Base-by-base conservation (phyloP, 352 stramenopile genomes). In the Phytophthora hybrid region DNA sequence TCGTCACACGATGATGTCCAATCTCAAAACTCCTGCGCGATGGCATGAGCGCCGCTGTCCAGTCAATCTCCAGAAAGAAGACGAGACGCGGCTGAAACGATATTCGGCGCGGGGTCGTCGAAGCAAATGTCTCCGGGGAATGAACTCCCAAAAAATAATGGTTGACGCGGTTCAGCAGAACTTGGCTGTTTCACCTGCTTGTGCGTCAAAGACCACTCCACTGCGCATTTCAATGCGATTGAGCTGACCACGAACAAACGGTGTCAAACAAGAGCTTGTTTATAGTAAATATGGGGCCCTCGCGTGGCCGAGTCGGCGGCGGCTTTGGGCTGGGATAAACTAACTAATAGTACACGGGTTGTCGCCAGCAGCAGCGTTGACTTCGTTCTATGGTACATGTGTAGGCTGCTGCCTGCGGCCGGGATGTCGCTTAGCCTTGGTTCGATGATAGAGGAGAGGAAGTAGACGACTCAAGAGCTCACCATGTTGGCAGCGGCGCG, bases 341-440 rank as follows among this genome's bases (percentile, higher is more conserved):
- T 79, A 74, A 71, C 53, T 79, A 69, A 70, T 80, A 56, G 69
- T 80, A 80, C 73, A 80, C 61, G 73, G 52, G 62, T n/a, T 60
- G 57, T 60, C 58, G 54, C 39, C 44, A 37, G 61, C 60, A 65
- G 63, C 65, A 77, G 59, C 66, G 19, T 51, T 71, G 49, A 18
- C 47, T 69, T 67, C 47, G 55, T 68, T 71, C 70, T 80, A 80
- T 80, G 16, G 51, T 80, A 79, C 73, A 79, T 77, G 68, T 79
- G 73, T 74, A 63, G n/a, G 60, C 63, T 74, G 59, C 69, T 72
- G 70, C 49, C 34, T 63, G 52, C 59, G 54, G 65, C 56, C 44
- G 66, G 47, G 51, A 67, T 59, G 37, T 66, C 37, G 21, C 59
- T 59, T 69, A 53, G 53, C 26, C 64, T 73, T 67, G 52, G 47